A percentile compares a stretch with the other conserved stretches of the same genome.
These are phyloP conservation scores for Paecilomyces dactylethromorphus DNA, from an alignment of 2,329 filamentous ascomycete species.

Conservation along the genomic window DNA sequence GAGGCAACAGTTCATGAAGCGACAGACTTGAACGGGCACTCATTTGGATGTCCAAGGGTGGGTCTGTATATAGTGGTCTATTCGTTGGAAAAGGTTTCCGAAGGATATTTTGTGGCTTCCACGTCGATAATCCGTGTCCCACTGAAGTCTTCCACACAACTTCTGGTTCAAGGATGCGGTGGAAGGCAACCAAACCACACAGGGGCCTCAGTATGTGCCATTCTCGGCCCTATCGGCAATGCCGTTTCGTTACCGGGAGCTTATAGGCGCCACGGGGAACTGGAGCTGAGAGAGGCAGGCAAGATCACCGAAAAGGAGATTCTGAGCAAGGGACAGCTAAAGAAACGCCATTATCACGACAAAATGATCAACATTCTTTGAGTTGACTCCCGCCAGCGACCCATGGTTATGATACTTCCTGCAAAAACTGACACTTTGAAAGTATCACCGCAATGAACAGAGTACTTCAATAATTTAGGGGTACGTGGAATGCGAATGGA, in stretches of 20 bases:
- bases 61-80: not conserved
- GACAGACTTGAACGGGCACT: not conserved
- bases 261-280: not conserved
- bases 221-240: not conserved
- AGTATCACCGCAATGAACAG: not conserved
- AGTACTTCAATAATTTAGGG: not conserved
- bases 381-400: not conserved
- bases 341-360: not conserved
- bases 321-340: not conserved
- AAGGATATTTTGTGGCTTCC: not conserved
- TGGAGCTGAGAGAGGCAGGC: not conserved
- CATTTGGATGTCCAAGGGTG: not conserved
- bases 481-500: not conserved
- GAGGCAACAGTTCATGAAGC: not conserved
- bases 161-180: not conserved
- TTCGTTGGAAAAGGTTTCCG: constrained; percentile 1
- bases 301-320: not conserved
- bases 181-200: not conserved
- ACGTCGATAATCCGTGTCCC: not conserved
- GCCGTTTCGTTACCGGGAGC: not conserved
- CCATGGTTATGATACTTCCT: not conserved
- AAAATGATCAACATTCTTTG: not conserved
- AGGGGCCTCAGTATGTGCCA: not conserved
- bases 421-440: not conserved
- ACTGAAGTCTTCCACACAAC: not conserved